phyloP scores from a whole-genome alignment of 352 stramenopile genomes.

The Pythium phragmitis region DNA sequence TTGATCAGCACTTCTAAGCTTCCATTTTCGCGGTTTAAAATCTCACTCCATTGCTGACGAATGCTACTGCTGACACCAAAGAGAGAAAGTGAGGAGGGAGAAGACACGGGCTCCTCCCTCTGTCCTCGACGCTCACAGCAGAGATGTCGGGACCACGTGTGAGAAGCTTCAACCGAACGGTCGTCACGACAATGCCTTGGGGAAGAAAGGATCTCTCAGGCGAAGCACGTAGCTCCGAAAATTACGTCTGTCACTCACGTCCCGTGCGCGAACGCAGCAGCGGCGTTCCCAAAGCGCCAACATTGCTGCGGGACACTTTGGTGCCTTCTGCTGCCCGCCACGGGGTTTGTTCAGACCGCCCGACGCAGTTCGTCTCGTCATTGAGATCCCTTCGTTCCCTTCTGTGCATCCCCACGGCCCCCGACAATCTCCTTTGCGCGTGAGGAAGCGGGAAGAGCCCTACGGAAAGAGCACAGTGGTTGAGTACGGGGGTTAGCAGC shows the following conservation, averaged over 20 bases:
- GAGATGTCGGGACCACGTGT: background rate
- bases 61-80: background rate
- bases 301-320: conserved; percentile 68
- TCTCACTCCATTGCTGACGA: background rate
- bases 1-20: background rate
- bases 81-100: background rate
- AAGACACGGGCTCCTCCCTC: conserved; percentile 8
- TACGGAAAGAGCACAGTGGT: conserved; percentile 12
- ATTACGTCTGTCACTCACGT: conserved; percentile 79
- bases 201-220: conserved; percentile 56
- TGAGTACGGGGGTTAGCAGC: conserved; percentile 16
- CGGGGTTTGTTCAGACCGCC: conserved; percentile 81
- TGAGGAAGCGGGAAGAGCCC: conserved; percentile 11
- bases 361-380: conserved; percentile 86
- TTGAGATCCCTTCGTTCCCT: conserved; percentile 44
- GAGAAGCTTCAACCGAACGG: background rate
- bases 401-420: background rate
- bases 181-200: too few species aligned
- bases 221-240: conserved; percentile 42
- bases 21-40: background rate
- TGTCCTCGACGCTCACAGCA: background rate
- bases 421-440: background rate
- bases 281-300: conserved; percentile 38
- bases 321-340: conserved; percentile 21
- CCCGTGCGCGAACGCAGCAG: conserved; percentile 24